phyloP scores from a whole-genome alignment of 768 basidiomycete genomes.

The Porpolomopsis calyptriformis region DNA sequence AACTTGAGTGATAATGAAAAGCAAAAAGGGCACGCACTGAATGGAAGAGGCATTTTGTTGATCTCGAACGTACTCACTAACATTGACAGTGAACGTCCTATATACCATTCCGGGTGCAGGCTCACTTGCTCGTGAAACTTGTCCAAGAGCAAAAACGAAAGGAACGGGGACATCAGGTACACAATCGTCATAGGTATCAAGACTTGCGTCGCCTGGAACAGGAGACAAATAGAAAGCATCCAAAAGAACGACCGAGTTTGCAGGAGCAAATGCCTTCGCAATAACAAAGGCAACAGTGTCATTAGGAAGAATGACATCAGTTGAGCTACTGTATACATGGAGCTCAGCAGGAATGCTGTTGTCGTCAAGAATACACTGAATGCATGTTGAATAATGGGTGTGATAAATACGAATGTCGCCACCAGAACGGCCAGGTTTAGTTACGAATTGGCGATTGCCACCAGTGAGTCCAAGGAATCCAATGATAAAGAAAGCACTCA shows the following conservation, averaged over 20 bases:
- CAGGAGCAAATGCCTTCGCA: slow-evolving; percentile 1
- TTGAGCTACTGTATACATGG: background rate
- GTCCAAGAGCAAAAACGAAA: background rate
- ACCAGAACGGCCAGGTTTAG: no score
- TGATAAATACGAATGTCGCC: no score
- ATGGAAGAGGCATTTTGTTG: background rate
- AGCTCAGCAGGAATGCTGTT: no score
- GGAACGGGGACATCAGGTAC: background rate
- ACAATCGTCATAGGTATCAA: background rate
- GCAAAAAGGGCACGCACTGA: no score
- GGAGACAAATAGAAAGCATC: background rate
- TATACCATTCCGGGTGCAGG: background rate
- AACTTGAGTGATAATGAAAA: no score
- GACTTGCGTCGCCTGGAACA: background rate
- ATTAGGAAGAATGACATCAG: slow-evolving; percentile 1
- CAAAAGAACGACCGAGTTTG: background rate
- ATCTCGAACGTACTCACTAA: background rate
- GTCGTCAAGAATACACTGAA: no score
- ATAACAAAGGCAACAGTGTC: slow-evolving; percentile 5
- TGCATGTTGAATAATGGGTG: no score
- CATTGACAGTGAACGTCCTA: background rate
- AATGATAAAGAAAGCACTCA: no score
- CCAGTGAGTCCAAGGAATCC: no score
- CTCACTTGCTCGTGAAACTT: background rate
- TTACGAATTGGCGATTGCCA: no score